phyloP scores from a whole-genome alignment of 345 rosid genomes.

The Lumnitzera littorea region DNA sequence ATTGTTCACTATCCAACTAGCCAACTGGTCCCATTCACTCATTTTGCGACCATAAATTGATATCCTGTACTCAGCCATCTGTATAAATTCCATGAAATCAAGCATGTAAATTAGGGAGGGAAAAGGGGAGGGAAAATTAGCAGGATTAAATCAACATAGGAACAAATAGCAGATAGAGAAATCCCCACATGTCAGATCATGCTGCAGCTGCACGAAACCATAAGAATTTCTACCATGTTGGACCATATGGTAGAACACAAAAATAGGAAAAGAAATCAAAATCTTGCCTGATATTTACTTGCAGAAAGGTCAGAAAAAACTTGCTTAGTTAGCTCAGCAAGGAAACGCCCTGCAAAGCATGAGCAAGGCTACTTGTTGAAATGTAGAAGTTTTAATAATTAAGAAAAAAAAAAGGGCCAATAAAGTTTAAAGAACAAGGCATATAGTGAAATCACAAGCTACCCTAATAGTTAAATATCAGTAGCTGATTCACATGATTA shows the following conservation, averaged over 20 bases:
- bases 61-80: constrained; percentile 99
- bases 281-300: constrained; percentile 88
- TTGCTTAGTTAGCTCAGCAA: constrained; percentile 88
- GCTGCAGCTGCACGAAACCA: too few relatives aligned
- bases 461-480: too few relatives aligned
- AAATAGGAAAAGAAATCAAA: not conserved
- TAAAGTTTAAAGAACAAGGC: constrained; percentile 6
- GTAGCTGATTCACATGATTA: too few relatives aligned
- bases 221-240: too few relatives aligned
- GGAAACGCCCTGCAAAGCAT: constrained; percentile 73
- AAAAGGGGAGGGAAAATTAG: too few relatives aligned
- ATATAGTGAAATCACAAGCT: not conserved
- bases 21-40: constrained; percentile 99
- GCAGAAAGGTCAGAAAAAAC: constrained; percentile 89
- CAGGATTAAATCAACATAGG: too few relatives aligned
- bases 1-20: constrained; percentile 99
- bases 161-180: too few relatives aligned
- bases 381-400: not conserved
- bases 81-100: constrained; percentile 15
- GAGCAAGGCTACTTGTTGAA: not conserved
- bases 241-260: not conserved
- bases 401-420: not conserved
- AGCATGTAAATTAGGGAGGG: constrained; percentile 1
- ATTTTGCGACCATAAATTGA: constrained; percentile 97
- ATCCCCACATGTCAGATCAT: too few relatives aligned